Conservation (phyloP, 1,284 basidiomycete species). For the Agroathelia rolfsii region DNA sequence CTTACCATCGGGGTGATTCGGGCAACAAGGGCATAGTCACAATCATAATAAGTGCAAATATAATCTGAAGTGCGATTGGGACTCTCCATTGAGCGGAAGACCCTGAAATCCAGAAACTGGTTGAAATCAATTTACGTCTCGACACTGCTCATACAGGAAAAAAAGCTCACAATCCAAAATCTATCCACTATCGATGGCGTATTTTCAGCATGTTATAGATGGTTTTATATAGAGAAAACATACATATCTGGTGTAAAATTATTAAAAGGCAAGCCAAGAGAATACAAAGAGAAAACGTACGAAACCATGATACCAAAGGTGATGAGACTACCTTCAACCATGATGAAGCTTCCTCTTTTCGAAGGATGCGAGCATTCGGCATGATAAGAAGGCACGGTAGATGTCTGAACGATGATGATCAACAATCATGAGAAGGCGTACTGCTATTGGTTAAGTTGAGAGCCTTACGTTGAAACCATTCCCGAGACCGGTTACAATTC, state of each 20-base stretch:
- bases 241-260: conserved; percentile 33
- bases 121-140: no score
- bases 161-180: conserved; percentile 41
- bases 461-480: conserved; percentile 56
- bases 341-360: conserved; percentile 54
- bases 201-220: conserved; percentile 26
- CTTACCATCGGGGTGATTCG: conserved; percentile 62
- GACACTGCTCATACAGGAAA: conserved; percentile 2
- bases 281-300: conserved; percentile 26
- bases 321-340: conserved; percentile 61
- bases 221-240: conserved; percentile 33
- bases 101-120: conserved; percentile 39
- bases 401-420: conserved; percentile 38
- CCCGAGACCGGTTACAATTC: conserved; percentile 54
- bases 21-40: conserved; percentile 50
- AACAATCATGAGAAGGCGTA: background rate
- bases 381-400: conserved; percentile 54
- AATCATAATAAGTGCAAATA: conserved; percentile 54
- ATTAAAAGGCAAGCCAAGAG: conserved; percentile 1
- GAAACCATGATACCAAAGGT: conserved; percentile 64
- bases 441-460: conserved; percentile 32
- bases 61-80: conserved; percentile 59
- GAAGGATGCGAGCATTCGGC: conserved; percentile 56
- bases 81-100: conserved; percentile 60
- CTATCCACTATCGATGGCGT: conserved; percentile 37